Evolutionary conservation across 257 asterid genomes (phyloP), one percentile per base, ranked within the genome.

Genomic region (Vinca minor): DNA sequence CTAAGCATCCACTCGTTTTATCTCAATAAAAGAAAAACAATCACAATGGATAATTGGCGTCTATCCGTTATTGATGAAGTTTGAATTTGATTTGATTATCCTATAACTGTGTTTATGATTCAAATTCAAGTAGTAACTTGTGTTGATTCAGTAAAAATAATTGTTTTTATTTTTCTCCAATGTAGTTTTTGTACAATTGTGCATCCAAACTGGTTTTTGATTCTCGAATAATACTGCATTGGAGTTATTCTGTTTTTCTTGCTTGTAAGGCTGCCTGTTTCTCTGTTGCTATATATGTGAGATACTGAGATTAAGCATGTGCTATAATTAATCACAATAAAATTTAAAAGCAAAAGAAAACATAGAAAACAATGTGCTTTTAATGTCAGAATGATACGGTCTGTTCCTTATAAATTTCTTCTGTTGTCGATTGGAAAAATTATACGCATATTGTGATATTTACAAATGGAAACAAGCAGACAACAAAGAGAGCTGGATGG

Each of bases 401-500:
- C 17, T 14, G 57, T 32, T 41, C 23, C 18, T 23, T 44, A 28
- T 42, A 18, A 14, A 25, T 63, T 38, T 38, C 42, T 3, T 8
- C 42, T 38, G 42, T 8, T 38, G 1, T 38, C 6, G 1, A 38
- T 4, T 8, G 8, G 42, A 38, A 38, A 34, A 3, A n/a, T 38
- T 38, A 8, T 8, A 38, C 11, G 42, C 8, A 38, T 38, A 29
- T 66, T 55, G 36, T 45, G 53, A 53, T 49, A 36, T 23, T 56
- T 13, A 69, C 48, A 36, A 36, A 66, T 67, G 54, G 62, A 28
- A 26, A 1, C 59, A 54, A 38, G 49, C 66, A 91, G 98, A 86
- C 90, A 0, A 91, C 98, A 49, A 91, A 91, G 76, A 79, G 96
- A 69, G 78, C 91, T 17, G 96, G 96, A 62, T 91, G 98, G 98